Evolutionary conservation across 1,284 basidiomycete genomes (phyloP).

Genomic region (Trametes pubescens): DNA sequence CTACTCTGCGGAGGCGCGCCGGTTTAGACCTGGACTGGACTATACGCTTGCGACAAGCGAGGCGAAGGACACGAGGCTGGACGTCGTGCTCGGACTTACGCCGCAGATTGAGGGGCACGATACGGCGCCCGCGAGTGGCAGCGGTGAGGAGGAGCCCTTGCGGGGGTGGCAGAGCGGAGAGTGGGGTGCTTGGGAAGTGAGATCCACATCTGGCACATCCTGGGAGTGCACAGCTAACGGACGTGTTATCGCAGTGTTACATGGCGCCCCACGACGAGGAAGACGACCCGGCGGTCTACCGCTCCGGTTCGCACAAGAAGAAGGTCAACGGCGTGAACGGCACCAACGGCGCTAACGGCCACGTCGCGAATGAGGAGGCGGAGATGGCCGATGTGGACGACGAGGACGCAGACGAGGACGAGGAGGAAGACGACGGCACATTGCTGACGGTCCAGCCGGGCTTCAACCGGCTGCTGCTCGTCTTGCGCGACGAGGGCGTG

Average conservation of each 20-base stretch:
- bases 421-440: slow-evolving; percentile 84
- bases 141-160: slow-evolving; percentile 42
- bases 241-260: slow-evolving; percentile 71
- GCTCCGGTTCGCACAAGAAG: slow-evolving; percentile 64
- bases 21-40: slow-evolving; percentile 94
- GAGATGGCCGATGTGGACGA: slow-evolving; percentile 36
- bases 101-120: slow-evolving; percentile 64
- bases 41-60: slow-evolving; percentile 96
- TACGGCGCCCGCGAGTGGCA: slow-evolving; percentile 46
- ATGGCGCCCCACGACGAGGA: slow-evolving; percentile 94
- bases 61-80: slow-evolving; percentile 83
- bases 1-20: slow-evolving; percentile 79
- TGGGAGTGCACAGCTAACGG: not conserved
- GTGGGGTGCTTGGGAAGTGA: slow-evolving; percentile 94
- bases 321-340: slow-evolving; percentile 39
- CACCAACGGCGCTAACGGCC: slow-evolving; percentile 32
- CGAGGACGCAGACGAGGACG: slow-evolving; percentile 55
- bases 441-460: slow-evolving; percentile 90
- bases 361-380: slow-evolving; percentile 36
- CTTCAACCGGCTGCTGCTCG: slow-evolving; percentile 91
- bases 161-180: slow-evolving; percentile 80
- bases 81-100: slow-evolving; percentile 91
- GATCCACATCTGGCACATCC: slow-evolving; percentile 31
- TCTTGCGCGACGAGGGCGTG: slow-evolving; percentile 92
- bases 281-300: slow-evolving; percentile 94